These are phyloP conservation scores for Solanum hybrid DNA, from an alignment of 305 asterid genomes.

Conservation along the genomic window DNA sequence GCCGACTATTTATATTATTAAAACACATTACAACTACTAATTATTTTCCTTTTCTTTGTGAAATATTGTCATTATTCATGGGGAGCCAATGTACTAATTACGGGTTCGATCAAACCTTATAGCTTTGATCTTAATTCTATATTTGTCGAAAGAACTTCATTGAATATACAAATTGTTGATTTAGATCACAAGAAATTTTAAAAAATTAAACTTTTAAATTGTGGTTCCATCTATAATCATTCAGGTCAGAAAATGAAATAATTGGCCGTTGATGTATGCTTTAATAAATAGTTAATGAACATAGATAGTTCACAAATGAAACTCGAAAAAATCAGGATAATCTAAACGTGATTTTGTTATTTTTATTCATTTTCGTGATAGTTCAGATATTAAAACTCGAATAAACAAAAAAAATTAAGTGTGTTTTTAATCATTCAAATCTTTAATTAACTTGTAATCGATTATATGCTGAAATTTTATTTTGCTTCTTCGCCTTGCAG, in stretches of 20 bases:
- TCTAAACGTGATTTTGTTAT: neutral
- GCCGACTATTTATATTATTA: neutral
- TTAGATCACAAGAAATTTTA: no score
- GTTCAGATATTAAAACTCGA: neutral
- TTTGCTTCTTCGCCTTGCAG: constrained; percentile 30
- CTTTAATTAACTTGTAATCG: neutral
- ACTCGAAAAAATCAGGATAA: no score
- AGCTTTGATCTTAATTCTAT: no score
- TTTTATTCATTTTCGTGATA: neutral
- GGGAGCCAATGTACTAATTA: no score
- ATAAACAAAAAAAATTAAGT: no score
- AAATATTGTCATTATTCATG: neutral
- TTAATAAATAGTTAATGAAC: neutral
- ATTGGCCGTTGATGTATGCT: neutral
- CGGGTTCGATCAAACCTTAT: no score
- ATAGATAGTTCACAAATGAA: neutral
- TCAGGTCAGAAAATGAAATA: neutral
- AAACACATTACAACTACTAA: neutral
- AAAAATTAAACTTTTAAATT: no score
- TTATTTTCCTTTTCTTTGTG: neutral
- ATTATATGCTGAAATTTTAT: neutral
- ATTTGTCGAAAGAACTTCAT: no score
- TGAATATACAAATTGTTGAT: no score
- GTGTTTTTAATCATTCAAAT: neutral
- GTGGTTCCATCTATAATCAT: no score